Evolutionary conservation across 257 asterid species (phyloP).

Genomic region (Solanum lignicaule): DNA sequence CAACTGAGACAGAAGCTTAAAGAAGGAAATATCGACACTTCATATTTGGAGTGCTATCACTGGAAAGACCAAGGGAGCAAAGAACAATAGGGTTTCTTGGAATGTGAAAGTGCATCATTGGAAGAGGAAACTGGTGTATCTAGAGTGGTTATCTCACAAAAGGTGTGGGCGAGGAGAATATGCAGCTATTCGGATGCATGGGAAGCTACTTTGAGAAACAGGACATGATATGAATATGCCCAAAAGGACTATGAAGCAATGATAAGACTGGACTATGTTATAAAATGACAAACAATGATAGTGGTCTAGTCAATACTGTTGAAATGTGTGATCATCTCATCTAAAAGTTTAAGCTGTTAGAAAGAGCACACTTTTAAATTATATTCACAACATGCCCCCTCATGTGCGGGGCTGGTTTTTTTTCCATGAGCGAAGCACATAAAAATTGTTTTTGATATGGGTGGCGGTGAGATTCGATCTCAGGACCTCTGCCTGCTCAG

Average conservation of each 20-base stretch:
- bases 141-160: neutral
- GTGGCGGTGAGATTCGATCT: too few species aligned
- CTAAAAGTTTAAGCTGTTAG: too few species aligned
- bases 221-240: neutral
- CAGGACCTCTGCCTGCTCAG: neutral
- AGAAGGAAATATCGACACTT: neutral
- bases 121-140: neutral
- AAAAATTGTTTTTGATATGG: too few species aligned
- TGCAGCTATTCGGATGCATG: neutral
- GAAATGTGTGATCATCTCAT: too few species aligned
- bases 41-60: neutral
- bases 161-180: neutral
- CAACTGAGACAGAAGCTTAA: neutral
- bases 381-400: too few species aligned
- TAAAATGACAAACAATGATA: neutral
- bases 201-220: neutral
- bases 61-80: neutral
- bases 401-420: too few species aligned
- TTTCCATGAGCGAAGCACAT: too few species aligned
- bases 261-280: neutral
- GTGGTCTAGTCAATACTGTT: neutral
- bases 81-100: neutral
- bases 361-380: too few species aligned
- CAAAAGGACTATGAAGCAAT: neutral
- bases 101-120: neutral